Conservation (phyloP, 2,329 filamentous ascomycete species). For the Decorospora gaudefroyi region DNA sequence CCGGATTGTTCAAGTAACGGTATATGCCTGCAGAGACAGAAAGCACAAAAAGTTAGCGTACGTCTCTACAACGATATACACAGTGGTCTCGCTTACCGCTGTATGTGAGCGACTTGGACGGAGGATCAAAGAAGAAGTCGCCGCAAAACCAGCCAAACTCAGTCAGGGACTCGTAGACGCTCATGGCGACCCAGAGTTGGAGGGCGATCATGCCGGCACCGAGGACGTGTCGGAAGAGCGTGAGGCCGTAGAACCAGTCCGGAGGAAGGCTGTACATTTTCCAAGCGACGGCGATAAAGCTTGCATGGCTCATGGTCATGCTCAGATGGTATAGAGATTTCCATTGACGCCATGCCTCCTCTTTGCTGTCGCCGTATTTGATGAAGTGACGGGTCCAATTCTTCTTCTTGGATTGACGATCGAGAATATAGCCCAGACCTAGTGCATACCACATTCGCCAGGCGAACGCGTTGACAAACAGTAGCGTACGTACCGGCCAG, state of each 20-base stretch:
- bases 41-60: too few relatives aligned
- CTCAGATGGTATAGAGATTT: slow-evolving; percentile 94
- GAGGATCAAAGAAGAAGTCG: slow-evolving; percentile 95
- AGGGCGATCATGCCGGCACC: slow-evolving; percentile 79
- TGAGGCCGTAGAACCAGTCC: slow-evolving; percentile 86
- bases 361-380: slow-evolving; percentile 88
- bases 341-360: slow-evolving; percentile 97
- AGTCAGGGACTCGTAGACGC: slow-evolving; percentile 92
- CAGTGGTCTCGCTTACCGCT: too few relatives aligned
- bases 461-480: slow-evolving; percentile 75
- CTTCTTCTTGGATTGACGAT: slow-evolving; percentile 85
- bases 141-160: slow-evolving; percentile 99
- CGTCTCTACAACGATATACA: too few relatives aligned
- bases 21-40: too few relatives aligned
- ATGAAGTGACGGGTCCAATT: slow-evolving; percentile 97
- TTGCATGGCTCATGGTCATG: slow-evolving; percentile 85
- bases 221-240: slow-evolving; percentile 82
- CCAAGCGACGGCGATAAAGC: slow-evolving; percentile 89
- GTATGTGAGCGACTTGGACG: slow-evolving; percentile 81
- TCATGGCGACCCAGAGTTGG: slow-evolving; percentile 89
- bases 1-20: slow-evolving; percentile 96
- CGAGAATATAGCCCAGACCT: slow-evolving; percentile 82
- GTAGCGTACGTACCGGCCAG: slow-evolving; percentile 72
- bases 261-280: slow-evolving; percentile 91
- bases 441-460: slow-evolving; percentile 94